These are phyloP conservation scores for Blakeslea trispora DNA, from an alignment of 371 early-diverging fungal species.

Conservation along the genomic window DNA sequence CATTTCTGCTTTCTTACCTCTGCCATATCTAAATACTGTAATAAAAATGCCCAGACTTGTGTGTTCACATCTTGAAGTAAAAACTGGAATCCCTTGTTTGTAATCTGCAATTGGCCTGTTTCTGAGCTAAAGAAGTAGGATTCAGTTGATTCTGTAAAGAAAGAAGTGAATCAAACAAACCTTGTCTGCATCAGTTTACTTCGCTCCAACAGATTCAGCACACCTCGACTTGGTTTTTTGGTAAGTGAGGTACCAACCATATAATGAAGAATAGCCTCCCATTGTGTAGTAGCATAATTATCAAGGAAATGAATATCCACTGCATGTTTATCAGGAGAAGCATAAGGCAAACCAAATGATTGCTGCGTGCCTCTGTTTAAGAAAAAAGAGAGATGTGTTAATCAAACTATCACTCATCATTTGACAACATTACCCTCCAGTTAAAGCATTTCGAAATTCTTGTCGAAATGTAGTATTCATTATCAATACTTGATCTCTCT, in stretches of 20 bases:
- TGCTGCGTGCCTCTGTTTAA: conserved; percentile 67
- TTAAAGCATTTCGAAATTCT: conserved; percentile 84
- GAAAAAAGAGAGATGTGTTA: neutral
- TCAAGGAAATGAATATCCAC: conserved; percentile 76
- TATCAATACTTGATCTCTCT: conserved; percentile 41
- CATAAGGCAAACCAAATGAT: conserved; percentile 80
- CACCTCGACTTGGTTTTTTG: conserved; percentile 71
- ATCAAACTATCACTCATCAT: no score
- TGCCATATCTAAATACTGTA: conserved; percentile 91
- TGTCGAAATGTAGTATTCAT: conserved; percentile 76
- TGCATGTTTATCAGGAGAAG: conserved; percentile 66
- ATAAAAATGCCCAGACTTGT: conserved; percentile 93
- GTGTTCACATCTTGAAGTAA: conserved; percentile 90
- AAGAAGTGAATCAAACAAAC: conserved; percentile 14
- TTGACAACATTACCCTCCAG: conserved; percentile 93
- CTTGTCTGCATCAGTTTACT: conserved; percentile 78
- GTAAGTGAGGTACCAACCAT: conserved; percentile 90
- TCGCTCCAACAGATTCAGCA: conserved; percentile 72
- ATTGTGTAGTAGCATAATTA: conserved; percentile 78
- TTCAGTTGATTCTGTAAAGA: no score
- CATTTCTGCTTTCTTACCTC: no score
- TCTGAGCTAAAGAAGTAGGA: conserved; percentile 14
- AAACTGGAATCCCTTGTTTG: conserved; percentile 96
- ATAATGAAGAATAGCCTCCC: conserved; percentile 93
- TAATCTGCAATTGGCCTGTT: conserved; percentile 62